phyloP scores from a whole-genome alignment of 805 yeast genomes.

The Sugiyamaella americana region DNA sequence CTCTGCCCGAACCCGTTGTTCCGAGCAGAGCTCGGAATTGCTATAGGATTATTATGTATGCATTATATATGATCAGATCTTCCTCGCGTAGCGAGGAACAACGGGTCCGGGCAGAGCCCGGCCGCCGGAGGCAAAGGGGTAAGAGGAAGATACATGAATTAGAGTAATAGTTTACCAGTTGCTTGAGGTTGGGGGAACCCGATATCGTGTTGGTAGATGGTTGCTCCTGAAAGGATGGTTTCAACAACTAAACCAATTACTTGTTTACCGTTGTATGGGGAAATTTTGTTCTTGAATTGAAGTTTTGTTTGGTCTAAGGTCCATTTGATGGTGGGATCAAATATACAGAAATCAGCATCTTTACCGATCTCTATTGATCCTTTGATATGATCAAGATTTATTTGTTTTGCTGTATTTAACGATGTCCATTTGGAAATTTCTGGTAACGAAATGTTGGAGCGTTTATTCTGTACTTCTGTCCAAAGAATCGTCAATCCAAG shows the following conservation, averaged over 20 bases:
- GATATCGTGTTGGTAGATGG: conserved; percentile 40
- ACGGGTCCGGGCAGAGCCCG: background rate
- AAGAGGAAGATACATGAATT: too few species aligned
- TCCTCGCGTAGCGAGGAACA: background rate
- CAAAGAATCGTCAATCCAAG: conserved; percentile 76
- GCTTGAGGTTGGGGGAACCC: conserved; percentile 7
- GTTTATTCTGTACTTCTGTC: conserved; percentile 48
- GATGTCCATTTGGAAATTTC: conserved; percentile 79
- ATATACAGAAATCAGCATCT: conserved; percentile 85
- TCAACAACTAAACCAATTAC: conserved; percentile 70
- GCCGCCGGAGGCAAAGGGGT: conserved; percentile 1
- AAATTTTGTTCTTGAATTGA: conserved; percentile 77
- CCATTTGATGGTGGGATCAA: conserved; percentile 60
- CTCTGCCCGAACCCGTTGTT: background rate
- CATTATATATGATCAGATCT: too few species aligned
- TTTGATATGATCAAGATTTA: conserved; percentile 65
- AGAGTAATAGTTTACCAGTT: conserved; percentile 9
- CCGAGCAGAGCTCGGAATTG: background rate
- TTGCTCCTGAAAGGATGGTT: conserved; percentile 71
- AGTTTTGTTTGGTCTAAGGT: conserved; percentile 29
- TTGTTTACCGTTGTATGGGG: conserved; percentile 73
- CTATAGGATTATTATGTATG: too few species aligned
- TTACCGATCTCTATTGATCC: conserved; percentile 68
- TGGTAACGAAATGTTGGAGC: conserved; percentile 38
- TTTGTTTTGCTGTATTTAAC: conserved; percentile 77